phyloP scores from a whole-genome alignment of 495 filamentous ascomycete genomes.

The Sordaria brevicollis region DNA sequence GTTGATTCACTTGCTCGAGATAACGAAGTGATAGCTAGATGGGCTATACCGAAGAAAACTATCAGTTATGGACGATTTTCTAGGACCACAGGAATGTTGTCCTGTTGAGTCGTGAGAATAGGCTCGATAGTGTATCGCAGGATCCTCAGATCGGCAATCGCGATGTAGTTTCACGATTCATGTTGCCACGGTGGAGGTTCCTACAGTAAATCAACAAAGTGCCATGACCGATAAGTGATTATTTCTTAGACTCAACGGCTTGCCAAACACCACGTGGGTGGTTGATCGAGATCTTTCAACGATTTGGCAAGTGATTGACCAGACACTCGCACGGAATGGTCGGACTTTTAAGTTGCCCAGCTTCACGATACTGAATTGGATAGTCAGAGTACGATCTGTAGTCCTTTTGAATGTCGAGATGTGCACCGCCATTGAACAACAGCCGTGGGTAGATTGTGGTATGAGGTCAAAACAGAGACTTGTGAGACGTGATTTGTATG shows the following conservation, averaged over 20 bases:
- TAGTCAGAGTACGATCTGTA: no score
- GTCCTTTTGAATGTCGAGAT: no score
- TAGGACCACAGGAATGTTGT: background rate
- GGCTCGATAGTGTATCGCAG: background rate
- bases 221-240: background rate
- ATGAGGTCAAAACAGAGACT: no score
- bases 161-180: background rate
- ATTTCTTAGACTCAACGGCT: background rate
- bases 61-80: background rate
- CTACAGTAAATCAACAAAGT: background rate
- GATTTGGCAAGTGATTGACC: background rate
- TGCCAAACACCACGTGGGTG: background rate
- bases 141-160: background rate
- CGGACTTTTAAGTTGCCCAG: background rate
- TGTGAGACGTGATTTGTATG: background rate
- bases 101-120: background rate
- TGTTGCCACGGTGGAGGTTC: background rate
- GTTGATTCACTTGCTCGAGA: no score
- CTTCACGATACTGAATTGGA: background rate
- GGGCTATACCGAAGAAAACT: no score
- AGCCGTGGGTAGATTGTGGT: no score
- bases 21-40: no score
- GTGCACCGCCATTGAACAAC: no score
- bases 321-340: background rate
- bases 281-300: background rate